Base-by-base conservation (phyloP, 1,284 basidiomycete genomes). In the Ceratobasidium sp. region DNA sequence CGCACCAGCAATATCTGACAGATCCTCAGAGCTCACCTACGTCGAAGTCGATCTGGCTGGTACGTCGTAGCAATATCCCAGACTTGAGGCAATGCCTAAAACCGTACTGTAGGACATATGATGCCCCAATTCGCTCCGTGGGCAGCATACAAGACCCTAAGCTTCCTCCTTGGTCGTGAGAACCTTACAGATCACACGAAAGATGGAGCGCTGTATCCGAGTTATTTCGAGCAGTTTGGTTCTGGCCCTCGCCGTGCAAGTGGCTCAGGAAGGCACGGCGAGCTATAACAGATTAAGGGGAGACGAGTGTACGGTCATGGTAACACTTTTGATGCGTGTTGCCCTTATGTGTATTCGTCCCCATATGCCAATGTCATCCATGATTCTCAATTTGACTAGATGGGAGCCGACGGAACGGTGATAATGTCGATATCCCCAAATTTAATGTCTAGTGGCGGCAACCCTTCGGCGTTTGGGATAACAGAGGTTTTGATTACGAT, bases 111-210 rank as follows among this genome's bases (percentile, higher is more conserved):
- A 62, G 60, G 43, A n/a, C 72, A 72, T 36, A 72, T 72, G 72
- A 72, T 67, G 72, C 72, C 72, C 32, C 60, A 55, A 57, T 67
- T 52, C 23, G 45, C 62, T 8, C 60, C 72, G 10, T 72, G 72
- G 72, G 72, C 72, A 2, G 72, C 72, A 18, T 72, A 72, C 23
- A 72, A 72, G 28, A 72, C 72, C 8, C 62, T 72, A 10, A 65
- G 62, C 48, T 72, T 71, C 52, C 62, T 72, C 39, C 36, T 72
- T 18, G 72, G 72, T 3, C 61, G 72, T 9, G 72, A 55, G 21
- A 59, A 67, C 21, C 41, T 72, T 10, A 67, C 60, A 6, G 50
- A 52, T 32, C 50, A 52, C 39, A 21, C 39, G n/a, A 67, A 53
- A n/a, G 72, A 72, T 30, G 52, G 32, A 12, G 48, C 61, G 8